These are phyloP conservation scores for Aspergillus flavus DNA, from an alignment of 2,329 filamentous ascomycete genomes.

Conservation along the genomic window DNA sequence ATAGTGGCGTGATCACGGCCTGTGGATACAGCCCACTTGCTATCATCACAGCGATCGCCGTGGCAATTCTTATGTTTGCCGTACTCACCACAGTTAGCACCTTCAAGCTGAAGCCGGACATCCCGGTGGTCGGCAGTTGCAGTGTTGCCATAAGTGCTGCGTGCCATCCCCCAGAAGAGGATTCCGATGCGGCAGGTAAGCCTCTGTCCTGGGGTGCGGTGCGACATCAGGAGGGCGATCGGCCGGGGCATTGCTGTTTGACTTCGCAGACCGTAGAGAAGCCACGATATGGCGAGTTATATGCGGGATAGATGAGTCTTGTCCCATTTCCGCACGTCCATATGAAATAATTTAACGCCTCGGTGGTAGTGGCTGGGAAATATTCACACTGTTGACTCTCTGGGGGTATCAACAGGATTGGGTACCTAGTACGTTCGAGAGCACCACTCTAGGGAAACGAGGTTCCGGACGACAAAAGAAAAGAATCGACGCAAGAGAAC, in stretches of 20 bases:
- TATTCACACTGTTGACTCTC: no score
- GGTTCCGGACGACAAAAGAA: no score
- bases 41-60: not conserved
- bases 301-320: not conserved
- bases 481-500: not conserved
- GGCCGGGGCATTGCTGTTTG: not conserved
- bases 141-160: conserved; percentile 3
- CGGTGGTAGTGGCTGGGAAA: no score
- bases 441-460: no score
- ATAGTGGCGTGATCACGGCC: not conserved
- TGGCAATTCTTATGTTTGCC: not conserved
- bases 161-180: not conserved
- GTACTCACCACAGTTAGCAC: not conserved
- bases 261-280: not conserved
- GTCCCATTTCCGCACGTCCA: not conserved
- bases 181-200: not conserved
- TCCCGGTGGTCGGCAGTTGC: not conserved
- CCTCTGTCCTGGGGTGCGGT: not conserved
- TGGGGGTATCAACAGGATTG: no score
- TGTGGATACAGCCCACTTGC: not conserved
- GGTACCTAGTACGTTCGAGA: no score
- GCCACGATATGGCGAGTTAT: not conserved
- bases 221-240: not conserved
- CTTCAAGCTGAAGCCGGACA: not conserved
- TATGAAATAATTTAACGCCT: no score